Percentiles rank a stretch among this genome's conserved stretches.
These are phyloP conservation scores for Kuraishia piskuri DNA, from an alignment of 805 yeast species.

Conservation along the genomic window DNA sequence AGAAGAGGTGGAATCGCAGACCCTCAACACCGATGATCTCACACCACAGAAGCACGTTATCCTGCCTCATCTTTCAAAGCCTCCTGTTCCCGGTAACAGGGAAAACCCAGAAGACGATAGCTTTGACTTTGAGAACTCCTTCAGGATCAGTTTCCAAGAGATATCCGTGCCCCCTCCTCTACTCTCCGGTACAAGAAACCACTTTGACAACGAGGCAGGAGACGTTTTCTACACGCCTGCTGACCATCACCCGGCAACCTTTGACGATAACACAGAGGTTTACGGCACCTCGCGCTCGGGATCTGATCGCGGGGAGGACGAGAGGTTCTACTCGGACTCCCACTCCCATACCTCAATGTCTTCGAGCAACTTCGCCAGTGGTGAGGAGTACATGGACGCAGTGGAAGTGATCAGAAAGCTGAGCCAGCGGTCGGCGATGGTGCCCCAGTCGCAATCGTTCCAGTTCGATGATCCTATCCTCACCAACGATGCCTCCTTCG, in stretches of 20 bases:
- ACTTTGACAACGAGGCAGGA: background rate
- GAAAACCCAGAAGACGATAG: background rate
- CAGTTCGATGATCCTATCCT: background rate
- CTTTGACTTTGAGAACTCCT: background rate
- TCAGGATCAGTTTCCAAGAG: background rate
- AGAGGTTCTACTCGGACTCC: background rate
- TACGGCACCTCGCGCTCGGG: background rate
- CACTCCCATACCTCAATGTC: conserved; percentile 1
- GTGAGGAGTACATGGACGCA: background rate
- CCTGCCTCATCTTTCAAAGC: background rate
- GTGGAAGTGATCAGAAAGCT: conserved; percentile 7
- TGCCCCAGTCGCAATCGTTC: background rate
- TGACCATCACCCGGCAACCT: background rate
- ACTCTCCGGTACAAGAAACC: background rate
- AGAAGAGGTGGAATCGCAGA: background rate
- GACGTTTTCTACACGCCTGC: conserved; percentile 8
- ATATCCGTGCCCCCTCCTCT: background rate
- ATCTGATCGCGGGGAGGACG: conserved; percentile 1
- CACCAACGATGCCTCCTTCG: conserved; percentile 14
- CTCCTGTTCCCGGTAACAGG: background rate
- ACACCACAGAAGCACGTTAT: background rate
- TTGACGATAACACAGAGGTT: background rate
- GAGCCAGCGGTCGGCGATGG: background rate
- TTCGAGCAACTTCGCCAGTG: conserved; percentile 1
- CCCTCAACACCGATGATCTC: background rate